These are phyloP conservation scores for Cutaneotrichosporon cavernicola DNA, from an alignment of 1,284 basidiomycete species.

Conservation along the genomic window DNA sequence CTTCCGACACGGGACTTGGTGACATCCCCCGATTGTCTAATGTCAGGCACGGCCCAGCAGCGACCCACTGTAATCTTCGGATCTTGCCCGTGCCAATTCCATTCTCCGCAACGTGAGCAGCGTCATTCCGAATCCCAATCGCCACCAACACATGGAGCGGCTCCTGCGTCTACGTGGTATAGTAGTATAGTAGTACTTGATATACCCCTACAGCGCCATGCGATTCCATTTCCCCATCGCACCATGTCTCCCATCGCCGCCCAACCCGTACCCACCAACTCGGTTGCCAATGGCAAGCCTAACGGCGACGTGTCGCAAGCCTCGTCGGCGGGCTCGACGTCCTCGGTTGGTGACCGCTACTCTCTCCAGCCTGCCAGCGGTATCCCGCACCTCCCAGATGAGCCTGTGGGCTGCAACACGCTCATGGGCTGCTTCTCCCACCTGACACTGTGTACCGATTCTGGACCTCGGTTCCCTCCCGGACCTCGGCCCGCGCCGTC, in stretches of 20 bases:
- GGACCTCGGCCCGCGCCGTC: conserved; percentile 23
- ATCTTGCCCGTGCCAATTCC: too few species aligned
- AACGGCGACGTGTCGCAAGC: not conserved
- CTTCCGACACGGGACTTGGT: not conserved
- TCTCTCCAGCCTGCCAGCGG: conserved; percentile 18
- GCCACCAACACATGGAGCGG: too few species aligned
- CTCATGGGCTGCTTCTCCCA: conserved; percentile 42
- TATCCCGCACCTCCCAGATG: conserved; percentile 35
- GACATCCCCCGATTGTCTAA: not conserved
- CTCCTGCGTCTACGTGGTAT: not conserved
- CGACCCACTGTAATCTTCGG: too few species aligned
- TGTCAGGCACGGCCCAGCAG: too few species aligned
- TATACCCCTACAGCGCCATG: not conserved
- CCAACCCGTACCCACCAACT: not conserved
- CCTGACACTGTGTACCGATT: conserved; percentile 30
- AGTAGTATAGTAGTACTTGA: too few species aligned
- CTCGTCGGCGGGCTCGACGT: not conserved
- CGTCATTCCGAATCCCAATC: too few species aligned
- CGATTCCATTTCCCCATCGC: not conserved
- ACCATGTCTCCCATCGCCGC: not conserved
- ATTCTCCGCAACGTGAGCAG: too few species aligned
- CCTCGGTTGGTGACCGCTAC: not conserved
- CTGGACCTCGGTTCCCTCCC: conserved; percentile 8
- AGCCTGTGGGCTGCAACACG: conserved; percentile 33
- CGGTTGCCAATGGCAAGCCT: not conserved